Percentiles rank a stretch among this genome's conserved stretches.
These are phyloP conservation scores for Rhytidiadelphus loreus DNA, from an alignment of 225 moss, liverwort and hornwort species.

Conservation along the genomic window DNA sequence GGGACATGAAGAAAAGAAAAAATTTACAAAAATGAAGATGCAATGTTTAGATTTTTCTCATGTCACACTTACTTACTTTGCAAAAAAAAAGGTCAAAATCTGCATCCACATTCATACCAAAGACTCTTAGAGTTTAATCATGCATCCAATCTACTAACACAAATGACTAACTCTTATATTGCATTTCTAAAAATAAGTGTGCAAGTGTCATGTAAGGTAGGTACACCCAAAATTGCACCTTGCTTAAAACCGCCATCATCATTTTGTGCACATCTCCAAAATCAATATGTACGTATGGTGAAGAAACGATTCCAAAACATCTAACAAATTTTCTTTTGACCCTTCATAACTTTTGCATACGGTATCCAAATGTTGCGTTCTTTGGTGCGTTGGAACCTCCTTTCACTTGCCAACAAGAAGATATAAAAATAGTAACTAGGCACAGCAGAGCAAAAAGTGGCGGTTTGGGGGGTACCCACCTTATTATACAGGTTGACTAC, in stretches of 20 bases:
- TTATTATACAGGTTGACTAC: neutral
- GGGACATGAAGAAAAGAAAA: neutral
- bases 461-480: neutral
- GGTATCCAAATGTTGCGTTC: fast-evolving
- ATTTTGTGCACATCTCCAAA: neutral
- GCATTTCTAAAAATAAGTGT: neutral
- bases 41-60: neutral
- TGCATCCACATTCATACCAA: neutral
- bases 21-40: neutral
- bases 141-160: neutral
- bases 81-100: neutral
- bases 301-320: neutral
- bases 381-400: neutral
- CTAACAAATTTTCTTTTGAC: neutral
- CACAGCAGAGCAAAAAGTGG: neutral
- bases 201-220: neutral
- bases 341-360: neutral
- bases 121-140: neutral
- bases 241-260: neutral
- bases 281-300: neutral
- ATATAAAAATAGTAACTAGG: neutral
- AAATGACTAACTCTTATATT: neutral
- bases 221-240: neutral
- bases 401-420: neutral
- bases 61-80: neutral